phyloP scores from a whole-genome alignment of 1,284 basidiomycete genomes.

The Inonotus hispidus region DNA sequence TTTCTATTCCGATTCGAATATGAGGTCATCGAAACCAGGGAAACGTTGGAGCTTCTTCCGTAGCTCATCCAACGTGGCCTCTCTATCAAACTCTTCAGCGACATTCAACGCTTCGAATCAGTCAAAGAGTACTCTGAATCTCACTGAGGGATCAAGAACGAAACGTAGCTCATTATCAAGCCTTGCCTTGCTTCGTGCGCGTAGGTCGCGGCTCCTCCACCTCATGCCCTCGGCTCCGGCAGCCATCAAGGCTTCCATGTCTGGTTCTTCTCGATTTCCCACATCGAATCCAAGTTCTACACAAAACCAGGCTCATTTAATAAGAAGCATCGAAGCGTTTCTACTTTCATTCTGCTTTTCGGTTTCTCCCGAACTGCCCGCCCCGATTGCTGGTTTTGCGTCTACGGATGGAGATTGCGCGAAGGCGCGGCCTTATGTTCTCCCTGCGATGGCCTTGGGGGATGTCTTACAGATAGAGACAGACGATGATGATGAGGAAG shows the following conservation, averaged over 20 bases:
- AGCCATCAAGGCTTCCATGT: not conserved
- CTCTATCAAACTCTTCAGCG: not conserved
- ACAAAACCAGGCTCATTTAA: slow-evolving; percentile 26
- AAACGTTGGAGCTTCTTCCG: slow-evolving; percentile 14
- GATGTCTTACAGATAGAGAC: slow-evolving; percentile 23
- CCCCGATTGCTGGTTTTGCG: not conserved
- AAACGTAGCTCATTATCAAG: not conserved
- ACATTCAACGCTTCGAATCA: not conserved
- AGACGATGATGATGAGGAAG: not conserved
- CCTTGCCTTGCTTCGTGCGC: slow-evolving; percentile 7
- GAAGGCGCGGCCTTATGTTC: slow-evolving; percentile 30
- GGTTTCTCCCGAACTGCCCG: not conserved
- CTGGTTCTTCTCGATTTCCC: not conserved
- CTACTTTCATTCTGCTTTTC: slow-evolving; percentile 29
- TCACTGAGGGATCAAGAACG: not conserved
- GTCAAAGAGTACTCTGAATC: not conserved
- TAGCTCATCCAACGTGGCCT: not conserved
- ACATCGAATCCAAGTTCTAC: not conserved
- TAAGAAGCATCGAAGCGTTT: slow-evolving; percentile 34
- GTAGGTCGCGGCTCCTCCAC: slow-evolving; percentile 30
- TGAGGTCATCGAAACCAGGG: not conserved
- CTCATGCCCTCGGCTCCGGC: slow-evolving; percentile 24
- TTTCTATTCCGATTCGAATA: not conserved
- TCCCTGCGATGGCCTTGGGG: slow-evolving; percentile 29
- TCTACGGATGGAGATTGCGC: slow-evolving; percentile 21